Evolutionary conservation across 257 asterid species (phyloP).

Genomic region (Solanum habrochaites): DNA sequence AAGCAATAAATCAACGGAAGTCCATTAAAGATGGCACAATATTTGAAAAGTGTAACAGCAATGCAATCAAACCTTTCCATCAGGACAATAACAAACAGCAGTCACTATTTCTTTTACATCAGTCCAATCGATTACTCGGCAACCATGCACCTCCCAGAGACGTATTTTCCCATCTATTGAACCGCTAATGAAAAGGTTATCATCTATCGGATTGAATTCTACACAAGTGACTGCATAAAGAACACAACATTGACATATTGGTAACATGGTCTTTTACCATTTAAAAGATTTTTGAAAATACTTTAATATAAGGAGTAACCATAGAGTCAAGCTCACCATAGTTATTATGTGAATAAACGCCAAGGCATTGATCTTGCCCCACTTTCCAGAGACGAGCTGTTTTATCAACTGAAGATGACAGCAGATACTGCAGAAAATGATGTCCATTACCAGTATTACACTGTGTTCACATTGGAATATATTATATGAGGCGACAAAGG

Average conservation of each 20-base stretch:
- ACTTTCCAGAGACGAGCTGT: slow-evolving; percentile 90
- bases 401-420: slow-evolving; percentile 80
- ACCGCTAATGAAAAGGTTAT: slow-evolving; percentile 71
- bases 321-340: slow-evolving; percentile 36
- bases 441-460: not conserved
- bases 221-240: slow-evolving; percentile 67
- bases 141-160: slow-evolving; percentile 65
- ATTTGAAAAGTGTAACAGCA: not conserved
- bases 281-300: not conserved
- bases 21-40: not conserved
- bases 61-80: slow-evolving; percentile 52
- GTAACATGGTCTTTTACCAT: not conserved
- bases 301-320: not conserved
- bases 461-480: not conserved
- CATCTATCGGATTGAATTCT: slow-evolving; percentile 73
- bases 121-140: slow-evolving; percentile 75
- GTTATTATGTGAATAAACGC: slow-evolving; percentile 63
- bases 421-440: slow-evolving; percentile 42
- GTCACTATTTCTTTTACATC: slow-evolving; percentile 69
- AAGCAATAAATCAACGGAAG: not conserved
- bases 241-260: not conserved
- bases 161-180: slow-evolving; percentile 80
- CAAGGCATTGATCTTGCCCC: slow-evolving; percentile 57
- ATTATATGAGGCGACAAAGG: not conserved
- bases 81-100: slow-evolving; percentile 64